phyloP scores from a whole-genome alignment of 345 rosid genomes.

The Cardamine resedifolia region DNA sequence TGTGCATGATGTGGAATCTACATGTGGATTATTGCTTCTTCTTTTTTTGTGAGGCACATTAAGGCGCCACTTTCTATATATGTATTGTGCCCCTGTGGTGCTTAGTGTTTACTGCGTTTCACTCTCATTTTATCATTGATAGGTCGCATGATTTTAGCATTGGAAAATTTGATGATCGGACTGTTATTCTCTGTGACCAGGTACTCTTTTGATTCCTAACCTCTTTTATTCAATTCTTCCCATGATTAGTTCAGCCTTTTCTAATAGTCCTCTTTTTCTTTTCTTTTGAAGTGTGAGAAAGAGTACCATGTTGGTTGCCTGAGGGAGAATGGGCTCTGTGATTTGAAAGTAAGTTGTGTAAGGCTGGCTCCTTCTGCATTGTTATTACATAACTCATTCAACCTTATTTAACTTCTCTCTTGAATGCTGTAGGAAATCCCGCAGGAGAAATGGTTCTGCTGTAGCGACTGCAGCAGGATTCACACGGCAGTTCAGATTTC shows the following conservation, averaged over 20 bases:
- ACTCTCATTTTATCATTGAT: constrained; percentile 19
- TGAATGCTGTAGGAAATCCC: constrained; percentile 68
- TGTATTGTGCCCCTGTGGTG: neutral
- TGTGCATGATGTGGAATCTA: constrained; percentile 16
- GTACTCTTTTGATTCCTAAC: constrained; percentile 46
- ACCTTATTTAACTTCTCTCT: constrained; percentile 16
- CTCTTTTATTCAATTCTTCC: constrained; percentile 1
- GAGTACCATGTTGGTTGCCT: constrained; percentile 96
- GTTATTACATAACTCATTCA: constrained; percentile 17
- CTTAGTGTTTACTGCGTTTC: neutral
- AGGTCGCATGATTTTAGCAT: constrained; percentile 83
- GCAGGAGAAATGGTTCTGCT: constrained; percentile 83
- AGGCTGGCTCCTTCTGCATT: constrained; percentile 3
- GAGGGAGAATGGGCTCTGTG: constrained; percentile 66
- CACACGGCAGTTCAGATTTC: constrained; percentile 55
- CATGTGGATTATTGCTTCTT: neutral
- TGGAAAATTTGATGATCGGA: constrained; percentile 69
- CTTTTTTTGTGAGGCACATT: neutral
- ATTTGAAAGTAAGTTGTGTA: constrained; percentile 70
- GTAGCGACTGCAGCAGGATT: constrained; percentile 73
- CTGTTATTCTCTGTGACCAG: constrained; percentile 94
- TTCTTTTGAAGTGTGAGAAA: constrained; percentile 77
- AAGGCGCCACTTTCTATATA: neutral
- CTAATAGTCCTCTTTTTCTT: constrained; percentile 29
- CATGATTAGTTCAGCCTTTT: constrained; percentile 11